Conservation (phyloP, 768 basidiomycete species). For the Amanita molliuscula region DNA sequence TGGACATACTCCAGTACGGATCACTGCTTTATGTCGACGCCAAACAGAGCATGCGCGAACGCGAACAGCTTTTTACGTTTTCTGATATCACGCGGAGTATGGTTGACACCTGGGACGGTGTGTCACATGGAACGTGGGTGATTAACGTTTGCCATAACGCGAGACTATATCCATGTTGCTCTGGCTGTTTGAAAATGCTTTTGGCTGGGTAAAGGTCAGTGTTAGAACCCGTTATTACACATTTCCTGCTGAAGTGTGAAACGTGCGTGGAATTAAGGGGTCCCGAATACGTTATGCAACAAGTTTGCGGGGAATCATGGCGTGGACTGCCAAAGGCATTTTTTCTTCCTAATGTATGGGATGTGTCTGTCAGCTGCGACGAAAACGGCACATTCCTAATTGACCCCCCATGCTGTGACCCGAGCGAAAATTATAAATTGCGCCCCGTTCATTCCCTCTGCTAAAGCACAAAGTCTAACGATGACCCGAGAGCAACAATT, state of each 20-base stretch:
- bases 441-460: neutral
- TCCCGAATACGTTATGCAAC: too few relatives aligned
- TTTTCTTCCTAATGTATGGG: too few relatives aligned
- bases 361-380: too few relatives aligned
- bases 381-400: too few relatives aligned
- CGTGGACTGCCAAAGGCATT: too few relatives aligned
- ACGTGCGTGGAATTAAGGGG: too few relatives aligned
- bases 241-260: too few relatives aligned
- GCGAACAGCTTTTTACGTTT: constrained; percentile 3
- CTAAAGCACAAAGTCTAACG: neutral
- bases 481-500: too few relatives aligned
- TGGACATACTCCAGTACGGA: constrained; percentile 2
- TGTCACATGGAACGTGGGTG: constrained; percentile 8
- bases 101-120: neutral
- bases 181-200: constrained; percentile 6
- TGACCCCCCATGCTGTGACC: neutral
- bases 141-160: constrained; percentile 7
- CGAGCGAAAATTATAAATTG: neutral
- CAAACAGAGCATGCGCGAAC: neutral
- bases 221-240: too few relatives aligned
- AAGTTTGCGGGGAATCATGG: too few relatives aligned
- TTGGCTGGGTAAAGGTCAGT: constrained; percentile 5
- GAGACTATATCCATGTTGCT: constrained; percentile 7
- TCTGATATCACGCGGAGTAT: neutral
- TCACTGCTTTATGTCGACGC: neutral